Base-by-base conservation (phyloP, 176 grass and related monocot species). In the Rhynchospora breviuscula region DNA sequence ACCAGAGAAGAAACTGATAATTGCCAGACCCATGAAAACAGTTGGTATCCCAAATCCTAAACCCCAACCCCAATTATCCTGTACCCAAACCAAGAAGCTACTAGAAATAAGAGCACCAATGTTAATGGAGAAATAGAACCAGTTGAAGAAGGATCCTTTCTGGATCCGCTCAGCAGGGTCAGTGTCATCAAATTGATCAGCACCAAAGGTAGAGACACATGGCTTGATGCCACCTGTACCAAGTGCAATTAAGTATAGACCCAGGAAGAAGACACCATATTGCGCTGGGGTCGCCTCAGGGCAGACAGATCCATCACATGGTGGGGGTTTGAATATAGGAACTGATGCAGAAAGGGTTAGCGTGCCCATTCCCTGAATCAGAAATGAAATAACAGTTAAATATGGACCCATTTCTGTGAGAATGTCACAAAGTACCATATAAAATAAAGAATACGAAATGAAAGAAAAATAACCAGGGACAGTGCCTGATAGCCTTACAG, bases 81-180 rank as follows among this genome's bases (percentile, higher is more conserved):
- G 94, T 31, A 97, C 87, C 94, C 94, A 97, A 81, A 97, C 94
- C 25, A 97, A 88, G 81, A 97, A 91, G 73, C 91, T 93, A 78
- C 94, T 97, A 13, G 94, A 91, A 86, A 97, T 93, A 76, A 97
- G 91, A 89, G 89, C 94, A 40, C 94, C 94, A 44, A 97, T 97
- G 46, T 97, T 93, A 80, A 97, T 87, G 47, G 94, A 93, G 81
- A 97, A 93, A 85, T 97, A 97, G 65, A 93, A 97, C 94, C 94
- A 97, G 19, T 97, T 97, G 86, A 97, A 97, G 89, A 93, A 97
- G 78, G 94, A 93, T 21, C 89, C 94, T 78, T 97, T 97, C 84
- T 93, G 88, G 67, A 91, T 83, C 67, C 89, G 69, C 62, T 97
- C 94, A 33, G 70, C 66, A 78, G 91, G 77, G 82, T 97, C 94